Base-by-base conservation (phyloP, 768 basidiomycete species). In the Lepiota brunneoincarnata region DNA sequence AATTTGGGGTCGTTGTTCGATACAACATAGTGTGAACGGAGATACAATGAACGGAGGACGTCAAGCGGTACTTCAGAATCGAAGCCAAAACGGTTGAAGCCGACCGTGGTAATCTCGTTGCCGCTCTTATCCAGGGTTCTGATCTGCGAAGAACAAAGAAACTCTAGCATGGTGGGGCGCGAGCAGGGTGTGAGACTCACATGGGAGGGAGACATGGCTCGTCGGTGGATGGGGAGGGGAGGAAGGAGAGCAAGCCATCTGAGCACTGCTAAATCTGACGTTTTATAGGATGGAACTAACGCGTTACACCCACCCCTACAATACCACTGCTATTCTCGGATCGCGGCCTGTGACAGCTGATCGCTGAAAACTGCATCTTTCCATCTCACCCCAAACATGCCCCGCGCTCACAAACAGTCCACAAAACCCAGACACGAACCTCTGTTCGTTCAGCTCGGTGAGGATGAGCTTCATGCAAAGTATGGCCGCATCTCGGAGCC, bases 71-170 rank as follows among this genome's bases (percentile, higher is more conserved):
- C 90, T 62, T 87, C 83, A 62, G 87, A 87, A 72, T 97, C 88
- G 70, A 98, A 95, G 6, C 92, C 93, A 61, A 97, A 97, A 52
- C 87, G 82, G 58, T 87, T 71, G 65, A 87, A 84, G 42, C 95
- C 95, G 40, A 98, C 94, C 18, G 83, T 75, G 51, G 75, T 81
- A 63, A 94, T 92, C 64, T 86, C 86, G 7, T 78, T 58, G 45
- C 90, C 91, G 55, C 82, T 78, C 73, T 88, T 89, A 69, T 90
- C 91, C 56, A 89, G 69, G 31, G 82, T 82, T 51, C 69, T 77
- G 51, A 81, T 81, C 86, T 90, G 62, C 53, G 54, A 51, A 43
- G 57, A 51, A 59, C 40, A 60, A 47, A 26, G 60, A 31, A 53
- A 49, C 39, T 17, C 41, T 15, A 50, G 41, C 12, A 35, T 46